These are phyloP conservation scores for Pleurotus salmoneostramineus DNA, from an alignment of 768 basidiomycete genomes.

Conservation along the genomic window DNA sequence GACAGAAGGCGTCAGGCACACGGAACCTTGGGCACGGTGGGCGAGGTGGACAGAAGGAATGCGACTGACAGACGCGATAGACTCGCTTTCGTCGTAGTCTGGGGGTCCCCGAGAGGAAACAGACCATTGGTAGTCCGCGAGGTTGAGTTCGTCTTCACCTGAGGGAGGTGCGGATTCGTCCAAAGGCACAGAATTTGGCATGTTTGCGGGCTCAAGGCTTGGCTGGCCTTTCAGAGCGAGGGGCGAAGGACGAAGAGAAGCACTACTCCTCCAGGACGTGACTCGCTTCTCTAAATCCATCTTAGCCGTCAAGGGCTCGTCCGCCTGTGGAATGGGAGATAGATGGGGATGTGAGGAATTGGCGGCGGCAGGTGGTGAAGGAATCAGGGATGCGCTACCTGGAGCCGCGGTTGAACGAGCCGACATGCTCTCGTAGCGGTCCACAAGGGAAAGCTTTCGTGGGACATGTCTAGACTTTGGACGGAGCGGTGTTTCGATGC, in stretches of 20 bases:
- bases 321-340: slow-evolving; percentile 62
- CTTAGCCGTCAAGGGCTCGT: slow-evolving; percentile 51
- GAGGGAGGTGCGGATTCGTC: slow-evolving; percentile 20
- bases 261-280: slow-evolving; percentile 62
- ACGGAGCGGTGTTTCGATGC: slow-evolving; percentile 1
- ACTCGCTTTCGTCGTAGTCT: slow-evolving; percentile 32
- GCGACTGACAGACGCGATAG: slow-evolving; percentile 31
- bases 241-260: slow-evolving; percentile 44
- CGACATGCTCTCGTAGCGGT: slow-evolving; percentile 50
- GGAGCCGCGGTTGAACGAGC: slow-evolving; percentile 29
- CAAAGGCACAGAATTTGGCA: slow-evolving; percentile 39
- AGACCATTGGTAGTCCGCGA: slow-evolving; percentile 70
- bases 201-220: slow-evolving; percentile 46
- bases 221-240: slow-evolving; percentile 46
- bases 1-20: slow-evolving; percentile 47
- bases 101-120: slow-evolving; percentile 65
- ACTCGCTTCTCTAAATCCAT: slow-evolving; percentile 53
- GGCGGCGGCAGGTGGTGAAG: slow-evolving; percentile 23
- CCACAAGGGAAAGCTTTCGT: slow-evolving; percentile 64
- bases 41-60: slow-evolving; percentile 56
- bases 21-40: slow-evolving; percentile 50
- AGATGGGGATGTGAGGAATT: slow-evolving; percentile 32
- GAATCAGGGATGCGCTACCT: slow-evolving; percentile 17
- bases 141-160: slow-evolving; percentile 42
- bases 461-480: slow-evolving; percentile 47